phyloP scores from a whole-genome alignment of 306 rosid genomes.

The Corylus heterophylla region DNA sequence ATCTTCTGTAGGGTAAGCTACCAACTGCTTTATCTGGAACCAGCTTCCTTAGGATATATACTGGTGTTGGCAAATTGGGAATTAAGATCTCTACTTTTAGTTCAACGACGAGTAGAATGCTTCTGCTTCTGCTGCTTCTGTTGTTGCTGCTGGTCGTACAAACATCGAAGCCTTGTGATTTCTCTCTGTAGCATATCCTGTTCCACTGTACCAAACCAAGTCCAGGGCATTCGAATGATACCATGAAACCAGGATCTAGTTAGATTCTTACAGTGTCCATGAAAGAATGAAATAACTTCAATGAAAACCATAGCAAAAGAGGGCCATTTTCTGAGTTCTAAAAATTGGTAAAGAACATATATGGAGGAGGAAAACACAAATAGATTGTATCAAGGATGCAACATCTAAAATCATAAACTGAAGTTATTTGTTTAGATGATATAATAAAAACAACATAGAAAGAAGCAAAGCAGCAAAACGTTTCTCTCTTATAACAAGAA shows the following conservation, averaged over 20 bases:
- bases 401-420: too few relatives aligned
- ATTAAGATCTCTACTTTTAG: slow-evolving; percentile 23
- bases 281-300: background rate
- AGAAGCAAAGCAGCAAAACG: background rate
- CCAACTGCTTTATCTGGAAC: slow-evolving; percentile 2
- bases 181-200: slow-evolving; percentile 60
- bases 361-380: background rate
- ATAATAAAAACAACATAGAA: background rate
- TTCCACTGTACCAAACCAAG: slow-evolving; percentile 39
- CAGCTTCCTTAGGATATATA: slow-evolving; percentile 22
- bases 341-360: background rate
- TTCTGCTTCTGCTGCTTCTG: slow-evolving; percentile 13
- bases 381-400: background rate
- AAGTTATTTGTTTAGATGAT: background rate
- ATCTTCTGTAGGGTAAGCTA: background rate
- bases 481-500: slow-evolving; percentile 4
- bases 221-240: background rate
- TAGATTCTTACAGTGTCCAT: background rate
- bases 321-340: background rate
- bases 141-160: slow-evolving; percentile 24
- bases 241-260: background rate
- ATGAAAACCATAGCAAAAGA: background rate
- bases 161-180: slow-evolving; percentile 35
- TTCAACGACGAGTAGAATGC: background rate
- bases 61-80: background rate